A percentile compares a stretch with the other conserved stretches of the same genome.
These are phyloP conservation scores for Aspergillus vadensis DNA, from an alignment of 2,329 filamentous ascomycete genomes.

Conservation along the genomic window DNA sequence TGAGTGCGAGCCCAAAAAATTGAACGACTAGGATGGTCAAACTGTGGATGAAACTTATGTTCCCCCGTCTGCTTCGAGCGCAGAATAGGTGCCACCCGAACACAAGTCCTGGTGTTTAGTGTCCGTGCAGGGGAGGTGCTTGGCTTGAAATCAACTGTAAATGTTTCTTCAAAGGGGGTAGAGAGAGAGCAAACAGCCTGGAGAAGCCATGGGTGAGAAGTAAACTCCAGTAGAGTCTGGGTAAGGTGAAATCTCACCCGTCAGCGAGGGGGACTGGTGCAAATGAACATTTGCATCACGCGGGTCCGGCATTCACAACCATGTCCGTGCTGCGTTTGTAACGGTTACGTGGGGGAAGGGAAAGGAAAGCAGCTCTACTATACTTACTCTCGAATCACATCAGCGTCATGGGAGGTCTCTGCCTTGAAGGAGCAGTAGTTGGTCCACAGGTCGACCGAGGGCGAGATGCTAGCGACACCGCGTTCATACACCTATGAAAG, in stretches of 20 bases:
- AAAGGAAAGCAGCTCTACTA: constrained; percentile 58
- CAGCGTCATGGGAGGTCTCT: constrained; percentile 91
- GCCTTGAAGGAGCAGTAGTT: constrained; percentile 98
- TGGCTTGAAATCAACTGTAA: constrained; percentile 28
- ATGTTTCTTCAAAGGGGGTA: constrained; percentile 34
- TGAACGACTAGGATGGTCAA: constrained; percentile 40
- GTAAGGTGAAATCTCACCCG: constrained; percentile 69
- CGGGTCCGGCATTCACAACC: constrained; percentile 40
- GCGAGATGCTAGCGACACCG: constrained; percentile 87
- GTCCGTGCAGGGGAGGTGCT: constrained; percentile 32
- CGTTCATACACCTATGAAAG: constrained; percentile 79
- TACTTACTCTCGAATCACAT: constrained; percentile 99
- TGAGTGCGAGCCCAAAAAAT: constrained; percentile 41
- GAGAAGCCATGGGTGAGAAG: constrained; percentile 55
- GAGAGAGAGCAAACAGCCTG: constrained; percentile 49
- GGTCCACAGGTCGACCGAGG: constrained; percentile 94
- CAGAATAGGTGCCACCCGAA: constrained; percentile 36
- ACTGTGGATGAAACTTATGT: constrained; percentile 29
- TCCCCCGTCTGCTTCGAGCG: constrained; percentile 36
- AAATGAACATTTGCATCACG: constrained; percentile 36
- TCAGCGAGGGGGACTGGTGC: constrained; percentile 47
- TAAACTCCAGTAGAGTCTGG: constrained; percentile 46
- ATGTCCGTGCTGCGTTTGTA: constrained; percentile 44
- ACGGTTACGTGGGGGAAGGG: constrained; percentile 59
- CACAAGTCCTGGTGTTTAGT: constrained; percentile 31